Percentiles rank a stretch among this genome's conserved stretches.
phyloP scores from a whole-genome alignment of 345 rosid species.

The Raphanus raphanistrum region DNA sequence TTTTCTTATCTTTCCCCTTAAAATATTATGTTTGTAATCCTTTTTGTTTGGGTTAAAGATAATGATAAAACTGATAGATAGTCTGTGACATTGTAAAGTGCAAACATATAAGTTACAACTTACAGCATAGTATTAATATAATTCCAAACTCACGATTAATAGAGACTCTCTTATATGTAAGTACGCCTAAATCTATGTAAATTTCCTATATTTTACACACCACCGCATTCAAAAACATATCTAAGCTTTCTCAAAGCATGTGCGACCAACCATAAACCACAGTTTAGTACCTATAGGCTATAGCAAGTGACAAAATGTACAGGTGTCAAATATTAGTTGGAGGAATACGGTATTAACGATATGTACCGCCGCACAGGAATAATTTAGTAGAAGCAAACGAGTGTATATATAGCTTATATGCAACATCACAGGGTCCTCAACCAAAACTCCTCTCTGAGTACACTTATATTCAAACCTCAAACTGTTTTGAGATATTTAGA shows the following conservation, averaged over 20 bases:
- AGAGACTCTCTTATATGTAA: not conserved
- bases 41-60: not conserved
- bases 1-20: not conserved
- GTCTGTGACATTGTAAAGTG: not conserved
- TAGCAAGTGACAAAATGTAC: not conserved
- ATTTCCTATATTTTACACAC: not conserved
- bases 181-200: not conserved
- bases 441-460: slow-evolving; percentile 36
- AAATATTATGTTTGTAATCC: not conserved
- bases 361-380: slow-evolving; percentile 8
- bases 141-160: not conserved
- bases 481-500: slow-evolving; percentile 27
- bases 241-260: slow-evolving; percentile 10
- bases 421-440: slow-evolving; percentile 36
- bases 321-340: slow-evolving; percentile 15
- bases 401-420: slow-evolving; percentile 45
- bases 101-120: not conserved
- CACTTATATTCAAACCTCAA: slow-evolving; percentile 18
- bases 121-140: not conserved
- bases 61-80: not conserved
- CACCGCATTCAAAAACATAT: not conserved
- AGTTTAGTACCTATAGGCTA: not conserved
- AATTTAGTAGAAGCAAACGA: slow-evolving; percentile 7
- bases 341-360: not conserved
- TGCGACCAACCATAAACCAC: slow-evolving; percentile 22